Evolutionary conservation across 257 asterid genomes (phyloP), one percentile per base, ranked within the genome.

Genomic region (Lantana camara): DNA sequence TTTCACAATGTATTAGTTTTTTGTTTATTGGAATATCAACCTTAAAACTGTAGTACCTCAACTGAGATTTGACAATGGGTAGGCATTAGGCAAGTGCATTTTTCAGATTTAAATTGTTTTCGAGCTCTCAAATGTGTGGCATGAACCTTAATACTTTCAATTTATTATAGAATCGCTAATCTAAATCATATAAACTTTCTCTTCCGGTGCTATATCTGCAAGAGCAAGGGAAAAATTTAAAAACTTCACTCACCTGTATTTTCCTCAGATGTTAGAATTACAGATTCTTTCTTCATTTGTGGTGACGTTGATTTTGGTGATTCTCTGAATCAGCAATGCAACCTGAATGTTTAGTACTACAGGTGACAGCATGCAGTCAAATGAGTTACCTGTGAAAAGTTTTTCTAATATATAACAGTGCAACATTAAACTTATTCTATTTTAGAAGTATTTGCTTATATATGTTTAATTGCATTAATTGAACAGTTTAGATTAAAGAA

Each of bases 311-410:
- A 34, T 47, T 48, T 30, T 48, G 59, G 23, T 48, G 29, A 41
- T 35, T 20, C 61, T 45, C n/a, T 58, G 24, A 46, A 10, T 37
- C 40, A 22, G 46, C 15, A 7, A 29, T 23, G 47, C 48, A 52
- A 49, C 32, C 51, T 47, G 7, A 55, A 55, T 37, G 32, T 48
- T 64, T 71, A 32, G 64, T 70, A 10, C 20, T 41, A 46, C 24
- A 57, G n/a, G n/a, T 54, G 64, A 55, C 40, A 53, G 21, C 23
- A 7, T n/a, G 34, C 57, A 20, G 60, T 10, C 60, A 20, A 41
- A 19, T 19, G 19, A 57, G 16, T 42, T 51, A 27, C 37, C 57
- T 42, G 19, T 16, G 46, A 29, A 17, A 34, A 32, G 30, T 24
- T 63, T 34, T 59, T 20, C 56, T 19, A n/a, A n/a, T n/a, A n/a